phyloP scores from a whole-genome alignment of 176 grass and related monocot genomes.

The Sorghum bicolor region DNA sequence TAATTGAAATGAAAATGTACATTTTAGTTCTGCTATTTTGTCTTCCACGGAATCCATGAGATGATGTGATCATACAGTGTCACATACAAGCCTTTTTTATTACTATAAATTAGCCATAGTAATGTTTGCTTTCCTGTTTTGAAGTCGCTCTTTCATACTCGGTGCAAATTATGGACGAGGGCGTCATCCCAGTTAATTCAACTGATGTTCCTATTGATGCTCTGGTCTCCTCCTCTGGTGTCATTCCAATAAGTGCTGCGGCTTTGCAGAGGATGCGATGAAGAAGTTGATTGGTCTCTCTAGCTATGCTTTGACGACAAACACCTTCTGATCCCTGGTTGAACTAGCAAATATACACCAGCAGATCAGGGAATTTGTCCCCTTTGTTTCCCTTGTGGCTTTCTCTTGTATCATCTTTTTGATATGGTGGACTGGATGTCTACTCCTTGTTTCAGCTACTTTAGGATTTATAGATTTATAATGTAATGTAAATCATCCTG shows the following conservation, averaged over 20 bases:
- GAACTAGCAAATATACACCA: not conserved
- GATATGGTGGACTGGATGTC: not conserved
- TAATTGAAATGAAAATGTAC: not conserved
- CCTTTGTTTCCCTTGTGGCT: not conserved
- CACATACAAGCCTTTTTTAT: not conserved
- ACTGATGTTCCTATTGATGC: conserved; percentile 78
- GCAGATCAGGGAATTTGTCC: not conserved
- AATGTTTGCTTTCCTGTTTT: conserved; percentile 13
- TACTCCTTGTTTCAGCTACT: not conserved
- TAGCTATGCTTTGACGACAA: not conserved
- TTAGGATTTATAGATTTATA: not conserved
- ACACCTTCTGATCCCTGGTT: not conserved
- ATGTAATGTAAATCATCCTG: not conserved
- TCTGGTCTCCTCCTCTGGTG: conserved; percentile 55
- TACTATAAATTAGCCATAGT: not conserved
- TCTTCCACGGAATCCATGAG: not conserved
- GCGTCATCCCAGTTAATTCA: conserved; percentile 53
- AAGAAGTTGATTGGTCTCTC: not conserved
- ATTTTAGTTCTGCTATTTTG: not conserved
- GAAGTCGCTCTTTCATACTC: conserved; percentile 88
- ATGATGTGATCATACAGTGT: not conserved
- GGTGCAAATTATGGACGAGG: conserved; percentile 76
- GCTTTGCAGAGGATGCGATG: conserved; percentile 48
- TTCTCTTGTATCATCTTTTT: conserved; percentile 1
- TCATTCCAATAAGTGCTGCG: conserved; percentile 62